A percentile compares a stretch with the other conserved stretches of the same genome.
Evolutionary conservation across 371 early-diverging fungal genomes (phyloP).

Genomic region (Zancudomyces culisetae): DNA sequence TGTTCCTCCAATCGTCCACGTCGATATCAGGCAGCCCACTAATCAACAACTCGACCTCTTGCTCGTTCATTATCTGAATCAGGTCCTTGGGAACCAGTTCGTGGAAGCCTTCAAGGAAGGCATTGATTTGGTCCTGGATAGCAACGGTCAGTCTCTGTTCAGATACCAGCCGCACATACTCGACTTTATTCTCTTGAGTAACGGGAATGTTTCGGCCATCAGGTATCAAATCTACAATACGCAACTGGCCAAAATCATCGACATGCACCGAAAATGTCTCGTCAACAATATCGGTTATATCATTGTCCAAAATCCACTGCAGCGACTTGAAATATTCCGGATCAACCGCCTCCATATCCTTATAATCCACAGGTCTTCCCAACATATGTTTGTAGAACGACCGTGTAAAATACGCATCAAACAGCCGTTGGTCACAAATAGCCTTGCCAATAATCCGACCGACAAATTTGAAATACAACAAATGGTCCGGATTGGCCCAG

Average conservation of each 20-base stretch:
- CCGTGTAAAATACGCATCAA: conserved; percentile 94
- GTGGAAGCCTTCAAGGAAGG: conserved; percentile 89
- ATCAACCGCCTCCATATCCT: conserved; percentile 95
- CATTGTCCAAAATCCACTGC: conserved; percentile 94
- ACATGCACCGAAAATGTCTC: conserved; percentile 86
- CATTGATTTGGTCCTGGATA: conserved; percentile 82
- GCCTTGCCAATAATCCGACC: conserved; percentile 98
- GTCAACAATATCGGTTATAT: conserved; percentile 87
- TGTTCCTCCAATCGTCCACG: conserved; percentile 98
- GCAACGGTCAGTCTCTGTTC: conserved; percentile 74
- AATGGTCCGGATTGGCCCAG: conserved; percentile 86
- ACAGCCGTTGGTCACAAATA: conserved; percentile 81
- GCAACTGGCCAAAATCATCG: conserved; percentile 80
- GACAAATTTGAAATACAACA: conserved; percentile 94
- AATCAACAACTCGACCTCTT: conserved; percentile 95
- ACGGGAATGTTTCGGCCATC: conserved; percentile 82
- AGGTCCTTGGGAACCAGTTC: conserved; percentile 81
- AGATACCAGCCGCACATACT: conserved; percentile 83
- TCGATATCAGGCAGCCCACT: conserved; percentile 97
- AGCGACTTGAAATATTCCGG: conserved; percentile 92
- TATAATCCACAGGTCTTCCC: conserved; percentile 72
- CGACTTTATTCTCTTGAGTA: conserved; percentile 91
- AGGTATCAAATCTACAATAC: conserved; percentile 71
- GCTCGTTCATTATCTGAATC: conserved; percentile 93
- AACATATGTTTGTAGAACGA: conserved; percentile 97